A percentile compares a stretch with the other conserved stretches of the same genome.
phyloP scores from a whole-genome alignment of 148 eudicot genomes.

The Vaccinium macrocarpon region DNA sequence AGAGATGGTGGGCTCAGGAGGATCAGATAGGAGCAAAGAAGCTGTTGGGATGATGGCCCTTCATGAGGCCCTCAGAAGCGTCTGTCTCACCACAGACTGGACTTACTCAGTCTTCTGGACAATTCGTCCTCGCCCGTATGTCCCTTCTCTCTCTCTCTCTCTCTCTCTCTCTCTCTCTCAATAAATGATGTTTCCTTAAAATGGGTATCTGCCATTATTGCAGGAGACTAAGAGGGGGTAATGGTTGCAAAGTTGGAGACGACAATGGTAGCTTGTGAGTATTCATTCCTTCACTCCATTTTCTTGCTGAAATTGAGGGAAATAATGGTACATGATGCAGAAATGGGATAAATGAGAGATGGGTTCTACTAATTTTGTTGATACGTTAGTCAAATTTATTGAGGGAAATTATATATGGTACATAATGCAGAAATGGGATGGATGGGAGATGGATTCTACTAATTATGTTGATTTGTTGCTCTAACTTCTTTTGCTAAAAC shows the following conservation, averaged over 20 bases:
- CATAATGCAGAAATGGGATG: not conserved
- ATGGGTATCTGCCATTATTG: constrained; percentile 34
- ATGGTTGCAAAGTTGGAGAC: constrained; percentile 95
- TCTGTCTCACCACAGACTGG: constrained; percentile 91
- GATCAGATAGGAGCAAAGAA: constrained; percentile 79
- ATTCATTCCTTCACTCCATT: not conserved
- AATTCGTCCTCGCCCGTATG: constrained; percentile 90
- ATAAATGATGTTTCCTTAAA: constrained; percentile 16
- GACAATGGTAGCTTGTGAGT: constrained; percentile 99
- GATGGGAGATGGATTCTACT: not conserved
- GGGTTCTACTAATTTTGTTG: not conserved
- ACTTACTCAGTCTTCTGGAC: constrained; percentile 99
- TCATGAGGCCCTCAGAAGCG: constrained; percentile 86
- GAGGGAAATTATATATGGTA: not conserved
- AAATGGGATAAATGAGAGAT: not conserved
- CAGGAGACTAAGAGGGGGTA: constrained; percentile 97
- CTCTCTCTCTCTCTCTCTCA: not conserved
- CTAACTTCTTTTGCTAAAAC: not conserved
- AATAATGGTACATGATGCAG: not conserved
- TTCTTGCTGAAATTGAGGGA: not conserved
- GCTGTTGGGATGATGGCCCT: constrained; percentile 99
- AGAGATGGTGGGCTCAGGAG: constrained; percentile 80
- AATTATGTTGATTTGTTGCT: not conserved
- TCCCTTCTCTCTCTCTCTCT: constrained; percentile 12
- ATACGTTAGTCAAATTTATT: not conserved